Base-by-base conservation (phyloP, 2,329 filamentous ascomycete genomes). In the Knufia petricola region DNA sequence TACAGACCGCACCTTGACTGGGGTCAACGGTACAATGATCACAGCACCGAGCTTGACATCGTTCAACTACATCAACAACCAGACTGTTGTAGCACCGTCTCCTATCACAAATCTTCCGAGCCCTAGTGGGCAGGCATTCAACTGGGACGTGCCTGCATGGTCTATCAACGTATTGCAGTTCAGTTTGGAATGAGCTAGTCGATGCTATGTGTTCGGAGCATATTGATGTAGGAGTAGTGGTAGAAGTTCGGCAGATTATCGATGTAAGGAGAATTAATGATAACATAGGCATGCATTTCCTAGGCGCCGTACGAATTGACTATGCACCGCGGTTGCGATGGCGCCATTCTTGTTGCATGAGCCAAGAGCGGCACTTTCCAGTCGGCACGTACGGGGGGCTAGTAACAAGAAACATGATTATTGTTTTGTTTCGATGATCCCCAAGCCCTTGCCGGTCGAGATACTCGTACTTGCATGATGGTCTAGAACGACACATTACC, bases 81-180 rank as follows among this genome's bases (percentile, higher is more conserved):
- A 45, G 34, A 57, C 54, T 8, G 55, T 52, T 21, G 55, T 63
- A 4, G 46, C 57, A 3, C 61, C 59, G 15, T 34, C 47, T 37
- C 51, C 51, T 15, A 50, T 58, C 37, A 45, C 34, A 24, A 50
- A 50, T 41, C 17, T 58, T 10, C 32, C 46, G 19, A 43, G 44
- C 26, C 36, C 24, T 19, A 44, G 23, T 23, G 49, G 42, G n/a
- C 15, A 40, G 39, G 38, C 31, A 12, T 62, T 55, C 46, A 52
- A 38, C 13, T 60, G 57, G 58, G 44, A 52, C 32, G 58, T 61
- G 10, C 57, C 59, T 9, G 46, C 53, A 26, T 60, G 48, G 32
- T 56, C 52, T 6, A 56, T 61, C 39, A 60, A 54, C 39, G 59
- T 61, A 17, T 37, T 61, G 32, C 58, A 61, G 49, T 59, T 61